Percentiles rank a stretch among this genome's conserved stretches.
Conservation (phyloP, 2,329 filamentous ascomycete genomes). For the Orbilia brochopaga region DNA sequence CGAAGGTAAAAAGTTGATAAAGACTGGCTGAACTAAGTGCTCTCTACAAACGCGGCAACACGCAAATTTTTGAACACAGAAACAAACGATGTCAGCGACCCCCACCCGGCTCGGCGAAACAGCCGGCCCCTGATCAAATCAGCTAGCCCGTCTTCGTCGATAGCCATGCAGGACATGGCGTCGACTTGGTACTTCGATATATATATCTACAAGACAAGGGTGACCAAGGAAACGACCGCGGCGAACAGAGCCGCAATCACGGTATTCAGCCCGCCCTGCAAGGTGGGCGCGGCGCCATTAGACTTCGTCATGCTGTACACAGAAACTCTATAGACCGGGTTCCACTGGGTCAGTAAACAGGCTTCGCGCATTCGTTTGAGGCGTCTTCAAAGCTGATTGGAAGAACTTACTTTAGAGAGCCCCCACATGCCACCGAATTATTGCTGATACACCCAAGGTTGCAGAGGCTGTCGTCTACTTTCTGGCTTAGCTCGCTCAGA, state of each 20-base stretch:
- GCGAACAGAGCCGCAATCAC: background rate
- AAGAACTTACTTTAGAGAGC: constrained; percentile 58
- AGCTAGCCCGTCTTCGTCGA: background rate
- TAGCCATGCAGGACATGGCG: background rate
- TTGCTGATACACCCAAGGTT: constrained; percentile 65
- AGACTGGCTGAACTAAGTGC: background rate
- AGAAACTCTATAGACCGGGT: constrained; percentile 12
- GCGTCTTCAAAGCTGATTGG: background rate
- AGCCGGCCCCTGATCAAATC: constrained; percentile 1
- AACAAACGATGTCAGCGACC: background rate
- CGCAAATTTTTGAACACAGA: background rate
- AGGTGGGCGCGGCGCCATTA: background rate
- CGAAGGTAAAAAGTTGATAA: background rate
- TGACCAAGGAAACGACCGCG: background rate
- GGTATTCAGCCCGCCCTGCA: background rate
- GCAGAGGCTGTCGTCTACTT: constrained; percentile 62
- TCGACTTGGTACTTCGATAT: background rate
- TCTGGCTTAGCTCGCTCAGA: constrained; percentile 61
- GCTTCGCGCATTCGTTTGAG: background rate
- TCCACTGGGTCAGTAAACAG: constrained; percentile 2
- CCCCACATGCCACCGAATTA: constrained; percentile 64
- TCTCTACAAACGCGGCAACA: background rate
- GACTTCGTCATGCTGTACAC: constrained; percentile 27
- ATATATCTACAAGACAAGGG: constrained; percentile 4
- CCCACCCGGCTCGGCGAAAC: background rate